These are phyloP conservation scores for Fusarium sulawesiense DNA, from an alignment of 2,329 filamentous ascomycete species.

Conservation along the genomic window DNA sequence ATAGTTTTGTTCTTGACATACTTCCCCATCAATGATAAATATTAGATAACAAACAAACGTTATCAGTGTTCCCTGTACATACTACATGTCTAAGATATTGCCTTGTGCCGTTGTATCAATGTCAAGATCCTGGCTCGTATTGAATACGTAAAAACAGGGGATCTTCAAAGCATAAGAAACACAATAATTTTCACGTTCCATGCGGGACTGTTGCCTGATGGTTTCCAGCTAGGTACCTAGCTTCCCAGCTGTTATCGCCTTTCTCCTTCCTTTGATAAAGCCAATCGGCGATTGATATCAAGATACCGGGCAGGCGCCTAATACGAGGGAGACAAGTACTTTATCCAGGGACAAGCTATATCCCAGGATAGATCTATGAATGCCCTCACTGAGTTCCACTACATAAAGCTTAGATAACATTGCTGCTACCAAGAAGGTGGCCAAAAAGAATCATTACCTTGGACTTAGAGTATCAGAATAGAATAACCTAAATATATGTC, in stretches of 20 bases:
- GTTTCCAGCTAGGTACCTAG: background rate
- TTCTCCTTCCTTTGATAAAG: background rate
- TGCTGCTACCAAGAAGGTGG: background rate
- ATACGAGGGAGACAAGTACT: background rate
- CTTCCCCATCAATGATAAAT: background rate
- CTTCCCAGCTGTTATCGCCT: background rate
- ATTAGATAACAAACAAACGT: background rate
- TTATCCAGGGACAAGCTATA: background rate
- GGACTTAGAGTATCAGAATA: background rate
- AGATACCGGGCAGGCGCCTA: background rate
- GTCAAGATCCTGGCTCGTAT: background rate
- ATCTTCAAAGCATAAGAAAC: background rate
- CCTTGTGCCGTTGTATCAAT: background rate
- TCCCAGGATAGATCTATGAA: background rate
- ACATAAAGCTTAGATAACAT: background rate
- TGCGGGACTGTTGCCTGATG: background rate
- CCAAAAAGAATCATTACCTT: background rate
- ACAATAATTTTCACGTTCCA: background rate
- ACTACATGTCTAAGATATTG: background rate
- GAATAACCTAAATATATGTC: background rate
- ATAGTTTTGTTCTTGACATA: background rate
- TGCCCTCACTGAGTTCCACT: background rate
- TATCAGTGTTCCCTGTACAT: background rate
- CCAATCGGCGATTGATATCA: background rate
- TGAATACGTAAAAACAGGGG: background rate